Conservation (phyloP, 1,284 basidiomycete genomes). For the Trichosporon faecale region DNA sequence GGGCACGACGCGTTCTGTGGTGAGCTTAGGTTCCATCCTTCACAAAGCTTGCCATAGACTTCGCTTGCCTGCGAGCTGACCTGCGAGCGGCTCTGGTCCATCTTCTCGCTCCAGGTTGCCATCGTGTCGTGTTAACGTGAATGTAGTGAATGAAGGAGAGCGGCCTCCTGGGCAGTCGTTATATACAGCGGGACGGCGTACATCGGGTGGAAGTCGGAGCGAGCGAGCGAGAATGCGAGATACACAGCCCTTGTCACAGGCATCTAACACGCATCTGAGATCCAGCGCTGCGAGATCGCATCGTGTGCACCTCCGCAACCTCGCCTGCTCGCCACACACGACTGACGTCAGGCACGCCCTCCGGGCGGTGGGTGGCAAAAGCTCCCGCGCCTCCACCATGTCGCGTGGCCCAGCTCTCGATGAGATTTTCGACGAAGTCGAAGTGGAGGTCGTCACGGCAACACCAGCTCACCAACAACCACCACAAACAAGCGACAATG, state of each 20-base stretch:
- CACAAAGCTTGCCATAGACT: neutral
- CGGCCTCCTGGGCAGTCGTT: too few species aligned
- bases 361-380: neutral
- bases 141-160: neutral
- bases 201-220: too few species aligned
- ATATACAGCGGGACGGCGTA: too few species aligned
- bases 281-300: too few species aligned
- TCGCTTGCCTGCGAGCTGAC: neutral
- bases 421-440: neutral
- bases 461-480: neutral
- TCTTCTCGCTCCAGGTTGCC: neutral
- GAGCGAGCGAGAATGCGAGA: too few species aligned
- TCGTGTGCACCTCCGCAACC: neutral
- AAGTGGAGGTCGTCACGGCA: neutral
- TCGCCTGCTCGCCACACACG: neutral
- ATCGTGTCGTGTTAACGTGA: neutral
- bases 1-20: neutral
- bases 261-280: too few species aligned
- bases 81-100: neutral
- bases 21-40: neutral
- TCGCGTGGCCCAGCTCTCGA: neutral
- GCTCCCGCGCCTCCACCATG: neutral
- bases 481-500: conserved; percentile 9
- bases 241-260: too few species aligned
- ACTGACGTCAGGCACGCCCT: neutral